Evolutionary conservation across 2,329 filamentous ascomycete genomes (phyloP).

Genomic region (Botrytis galanthina): DNA sequence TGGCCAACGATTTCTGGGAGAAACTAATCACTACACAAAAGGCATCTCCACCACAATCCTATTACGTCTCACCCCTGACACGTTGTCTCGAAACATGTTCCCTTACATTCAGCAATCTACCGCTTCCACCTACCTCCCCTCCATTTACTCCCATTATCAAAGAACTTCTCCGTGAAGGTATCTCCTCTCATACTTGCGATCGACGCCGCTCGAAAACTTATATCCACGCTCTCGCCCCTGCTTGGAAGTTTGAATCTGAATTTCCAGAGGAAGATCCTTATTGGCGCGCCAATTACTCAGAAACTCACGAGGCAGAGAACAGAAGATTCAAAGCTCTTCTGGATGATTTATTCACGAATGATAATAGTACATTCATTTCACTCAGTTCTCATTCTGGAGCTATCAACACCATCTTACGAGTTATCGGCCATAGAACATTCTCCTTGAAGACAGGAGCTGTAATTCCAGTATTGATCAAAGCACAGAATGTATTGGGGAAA

Average conservation of each 20-base stretch:
- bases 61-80: constrained; percentile 62
- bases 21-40: constrained; percentile 50
- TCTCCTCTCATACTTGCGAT: constrained; percentile 69
- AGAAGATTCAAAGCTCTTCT: constrained; percentile 49
- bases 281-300: constrained; percentile 46
- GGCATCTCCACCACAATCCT: constrained; percentile 60
- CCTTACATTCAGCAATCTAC: constrained; percentile 56
- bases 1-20: constrained; percentile 61
- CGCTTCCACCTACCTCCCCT: constrained; percentile 50
- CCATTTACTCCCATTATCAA: constrained; percentile 61
- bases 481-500: constrained; percentile 42
- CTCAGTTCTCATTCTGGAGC: constrained; percentile 60
- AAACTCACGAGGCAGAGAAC: constrained; percentile 49
- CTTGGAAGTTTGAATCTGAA: constrained; percentile 56
- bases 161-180: constrained; percentile 63
- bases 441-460: constrained; percentile 63
- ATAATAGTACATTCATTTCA: constrained; percentile 55
- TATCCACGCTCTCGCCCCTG: constrained; percentile 48
- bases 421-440: constrained; percentile 61
- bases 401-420: constrained; percentile 51
- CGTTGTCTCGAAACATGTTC: constrained; percentile 62
- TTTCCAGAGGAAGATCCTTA: constrained; percentile 58
- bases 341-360: constrained; percentile 55
- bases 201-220: constrained; percentile 53
- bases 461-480: constrained; percentile 66